phyloP scores from a whole-genome alignment of 2,329 filamentous ascomycete species.

The Botryotinia calthae region DNA sequence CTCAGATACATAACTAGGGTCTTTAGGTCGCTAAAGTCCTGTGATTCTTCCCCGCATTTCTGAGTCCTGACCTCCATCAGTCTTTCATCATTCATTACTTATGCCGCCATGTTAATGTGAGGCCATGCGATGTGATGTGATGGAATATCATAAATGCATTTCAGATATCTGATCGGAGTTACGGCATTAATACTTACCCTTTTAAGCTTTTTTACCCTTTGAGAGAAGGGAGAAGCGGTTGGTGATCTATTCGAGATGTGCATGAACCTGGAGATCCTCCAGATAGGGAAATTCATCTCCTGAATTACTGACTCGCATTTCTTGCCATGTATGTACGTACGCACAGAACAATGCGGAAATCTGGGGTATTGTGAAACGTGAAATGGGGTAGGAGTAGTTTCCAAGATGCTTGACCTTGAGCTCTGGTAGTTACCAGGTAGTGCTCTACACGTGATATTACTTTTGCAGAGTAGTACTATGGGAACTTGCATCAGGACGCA shows the following conservation, averaged over 20 bases:
- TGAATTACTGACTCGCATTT: conserved; percentile 9
- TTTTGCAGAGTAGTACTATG: not conserved
- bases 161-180: conserved; percentile 4
- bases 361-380: conserved; percentile 8
- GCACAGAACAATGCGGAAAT: not conserved
- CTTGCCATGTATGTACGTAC: not conserved
- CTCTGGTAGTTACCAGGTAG: not conserved
- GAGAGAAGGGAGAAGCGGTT: not conserved
- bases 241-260: not conserved
- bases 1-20: not conserved
- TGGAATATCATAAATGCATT: not conserved
- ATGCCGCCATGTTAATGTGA: not conserved
- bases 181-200: not conserved
- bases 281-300: conserved; percentile 4
- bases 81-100: not conserved
- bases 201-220: not conserved
- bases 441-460: not conserved
- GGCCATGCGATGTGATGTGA: not conserved
- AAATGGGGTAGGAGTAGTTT: not conserved
- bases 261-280: conserved; percentile 1
- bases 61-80: not conserved
- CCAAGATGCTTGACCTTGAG: not conserved
- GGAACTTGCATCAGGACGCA: not conserved
- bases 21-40: not conserved
- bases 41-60: conserved; percentile 9